Percentiles rank a stretch among this genome's conserved stretches.
Evolutionary conservation across 2,329 filamentous ascomycete species (phyloP).

Genomic region (Dothiorella sarmentorum): DNA sequence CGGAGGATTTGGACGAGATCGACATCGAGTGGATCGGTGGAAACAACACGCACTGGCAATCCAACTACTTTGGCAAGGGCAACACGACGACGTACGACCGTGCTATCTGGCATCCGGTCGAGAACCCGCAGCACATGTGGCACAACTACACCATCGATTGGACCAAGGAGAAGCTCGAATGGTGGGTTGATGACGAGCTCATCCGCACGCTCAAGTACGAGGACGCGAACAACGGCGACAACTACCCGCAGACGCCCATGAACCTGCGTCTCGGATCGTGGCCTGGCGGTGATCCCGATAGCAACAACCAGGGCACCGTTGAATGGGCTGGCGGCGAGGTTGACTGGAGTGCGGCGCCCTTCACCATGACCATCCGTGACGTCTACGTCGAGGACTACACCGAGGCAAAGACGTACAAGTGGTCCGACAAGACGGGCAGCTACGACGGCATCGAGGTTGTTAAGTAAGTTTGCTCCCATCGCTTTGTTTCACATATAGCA

Average conservation of each 20-base stretch:
- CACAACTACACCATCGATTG: conserved; percentile 57
- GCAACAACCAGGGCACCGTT: conserved; percentile 30
- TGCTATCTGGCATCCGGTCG: conserved; percentile 35
- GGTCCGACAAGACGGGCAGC: conserved; percentile 57
- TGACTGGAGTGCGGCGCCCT: conserved; percentile 64
- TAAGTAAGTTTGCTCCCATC: conserved; percentile 31
- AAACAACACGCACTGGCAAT: conserved; percentile 42
- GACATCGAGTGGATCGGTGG: conserved; percentile 49
- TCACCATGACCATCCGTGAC: conserved; percentile 69
- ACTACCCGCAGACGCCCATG: conserved; percentile 72
- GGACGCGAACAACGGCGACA: conserved; percentile 56
- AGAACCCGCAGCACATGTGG: conserved; percentile 32
- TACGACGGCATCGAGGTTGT: conserved; percentile 54
- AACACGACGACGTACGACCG: conserved; percentile 52
- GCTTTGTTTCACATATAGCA: conserved; percentile 22
- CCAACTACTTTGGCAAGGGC: conserved; percentile 56
- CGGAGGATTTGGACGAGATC: conserved; percentile 53
- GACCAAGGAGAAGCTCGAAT: conserved; percentile 61
- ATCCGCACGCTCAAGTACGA: conserved; percentile 61
- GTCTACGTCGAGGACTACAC: conserved; percentile 52
- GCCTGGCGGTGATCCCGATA: conserved; percentile 55
- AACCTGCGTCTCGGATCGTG: conserved; percentile 67
- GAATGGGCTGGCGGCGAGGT: conserved; percentile 66
- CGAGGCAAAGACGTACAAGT: conserved; percentile 63
- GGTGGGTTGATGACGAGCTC: conserved; percentile 60